Percentiles rank a stretch among this genome's conserved stretches.
Evolutionary conservation across 2,329 filamentous ascomycete genomes (phyloP).

Genomic region (Chalara sp.): DNA sequence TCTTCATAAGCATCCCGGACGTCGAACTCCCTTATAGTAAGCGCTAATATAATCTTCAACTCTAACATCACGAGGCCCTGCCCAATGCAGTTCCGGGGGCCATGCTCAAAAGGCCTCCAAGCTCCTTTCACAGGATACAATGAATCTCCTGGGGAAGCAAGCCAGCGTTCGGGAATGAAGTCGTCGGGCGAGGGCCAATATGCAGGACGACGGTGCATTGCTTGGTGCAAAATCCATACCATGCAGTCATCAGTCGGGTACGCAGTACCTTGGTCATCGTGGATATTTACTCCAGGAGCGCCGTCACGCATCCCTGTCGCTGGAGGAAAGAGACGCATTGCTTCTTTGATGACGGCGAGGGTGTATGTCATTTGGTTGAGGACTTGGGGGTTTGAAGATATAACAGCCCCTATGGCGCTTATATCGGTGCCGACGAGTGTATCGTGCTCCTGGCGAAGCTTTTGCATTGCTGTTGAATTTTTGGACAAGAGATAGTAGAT

Average conservation of each 20-base stretch:
- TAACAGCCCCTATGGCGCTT: slow-evolving; percentile 1
- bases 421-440: slow-evolving; percentile 16
- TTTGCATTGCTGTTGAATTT: slow-evolving; percentile 9
- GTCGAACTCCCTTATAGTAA: slow-evolving; percentile 30
- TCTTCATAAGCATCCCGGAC: slow-evolving; percentile 15
- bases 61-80: slow-evolving; percentile 46
- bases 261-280: slow-evolving; percentile 9
- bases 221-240: slow-evolving; percentile 11
- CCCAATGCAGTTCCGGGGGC: slow-evolving; percentile 48
- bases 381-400: slow-evolving; percentile 12
- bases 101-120: slow-evolving; percentile 50
- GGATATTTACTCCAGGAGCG: slow-evolving; percentile 5
- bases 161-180: slow-evolving; percentile 43
- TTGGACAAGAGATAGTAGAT: slow-evolving; percentile 14
- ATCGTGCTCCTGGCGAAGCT: slow-evolving; percentile 17
- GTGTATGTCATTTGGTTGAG: slow-evolving; percentile 16
- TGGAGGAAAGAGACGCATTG: slow-evolving; percentile 15
- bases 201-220: slow-evolving; percentile 30
- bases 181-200: slow-evolving; percentile 37
- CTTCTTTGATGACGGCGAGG: slow-evolving; percentile 18
- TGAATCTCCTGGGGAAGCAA: slow-evolving; percentile 29
- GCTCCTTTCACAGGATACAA: slow-evolving; percentile 32
- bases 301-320: slow-evolving; percentile 13
- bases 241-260: slow-evolving; percentile 12
- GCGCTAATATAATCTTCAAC: slow-evolving; percentile 40